phyloP scores from a whole-genome alignment of 2,329 filamentous ascomycete species.

The Ceratocystis albifundus region DNA sequence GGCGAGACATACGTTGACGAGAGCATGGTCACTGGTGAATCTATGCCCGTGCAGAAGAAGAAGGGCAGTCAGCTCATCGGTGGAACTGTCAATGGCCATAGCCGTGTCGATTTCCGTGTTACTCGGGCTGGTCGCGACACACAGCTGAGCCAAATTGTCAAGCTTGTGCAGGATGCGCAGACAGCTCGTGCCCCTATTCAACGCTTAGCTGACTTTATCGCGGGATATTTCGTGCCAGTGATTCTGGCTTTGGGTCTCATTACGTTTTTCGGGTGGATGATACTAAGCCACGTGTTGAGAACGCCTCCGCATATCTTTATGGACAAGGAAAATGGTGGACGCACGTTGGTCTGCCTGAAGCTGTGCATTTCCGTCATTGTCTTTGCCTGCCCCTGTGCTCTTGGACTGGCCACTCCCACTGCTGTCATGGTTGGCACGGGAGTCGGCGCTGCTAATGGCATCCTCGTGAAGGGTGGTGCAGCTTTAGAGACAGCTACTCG shows the following conservation, averaged over 20 bases:
- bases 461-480: slow-evolving; percentile 93
- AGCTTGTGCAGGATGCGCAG: slow-evolving; percentile 94
- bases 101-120: slow-evolving; percentile 82
- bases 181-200: slow-evolving; percentile 92
- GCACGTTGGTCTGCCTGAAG: slow-evolving; percentile 92
- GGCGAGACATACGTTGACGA: slow-evolving; percentile 93
- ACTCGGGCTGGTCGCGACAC: slow-evolving; percentile 88
- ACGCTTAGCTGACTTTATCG: slow-evolving; percentile 76
- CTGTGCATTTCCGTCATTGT: slow-evolving; percentile 98
- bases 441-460: slow-evolving; percentile 86
- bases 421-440: slow-evolving; percentile 99
- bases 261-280: slow-evolving; percentile 89
- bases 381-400: slow-evolving; percentile 90
- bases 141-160: slow-evolving; percentile 94
- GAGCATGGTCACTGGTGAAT: slow-evolving; percentile 97
- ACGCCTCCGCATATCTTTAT: slow-evolving; percentile 84
- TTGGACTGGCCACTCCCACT: slow-evolving; percentile 91
- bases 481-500: slow-evolving; percentile 84
- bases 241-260: slow-evolving; percentile 74
- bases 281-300: slow-evolving; percentile 73
- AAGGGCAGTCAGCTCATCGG: slow-evolving; percentile 72
- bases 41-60: slow-evolving; percentile 85
- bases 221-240: slow-evolving; percentile 84
- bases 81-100: slow-evolving; percentile 89
- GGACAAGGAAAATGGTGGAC: slow-evolving; percentile 69